Evolutionary conservation across 345 rosid species (phyloP).

Genomic region (Melaleuca alternifolia): DNA sequence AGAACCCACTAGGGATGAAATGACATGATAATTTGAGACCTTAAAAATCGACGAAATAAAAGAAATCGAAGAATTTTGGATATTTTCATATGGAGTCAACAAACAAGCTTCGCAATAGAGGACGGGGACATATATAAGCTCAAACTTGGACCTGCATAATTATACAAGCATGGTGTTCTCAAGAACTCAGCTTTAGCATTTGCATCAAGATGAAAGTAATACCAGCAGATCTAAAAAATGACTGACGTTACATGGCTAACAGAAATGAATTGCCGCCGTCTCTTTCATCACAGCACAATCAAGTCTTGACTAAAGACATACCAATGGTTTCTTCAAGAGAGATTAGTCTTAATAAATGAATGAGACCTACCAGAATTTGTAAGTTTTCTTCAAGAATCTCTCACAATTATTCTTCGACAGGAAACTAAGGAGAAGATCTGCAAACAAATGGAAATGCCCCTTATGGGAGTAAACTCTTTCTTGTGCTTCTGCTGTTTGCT

Average conservation of each 20-base stretch:
- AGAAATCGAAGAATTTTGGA: neutral
- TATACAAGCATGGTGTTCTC: neutral
- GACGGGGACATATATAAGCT: neutral
- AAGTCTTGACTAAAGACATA: neutral
- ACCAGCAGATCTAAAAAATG: neutral
- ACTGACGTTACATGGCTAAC: neutral
- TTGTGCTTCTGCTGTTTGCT: neutral
- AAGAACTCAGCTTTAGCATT: neutral
- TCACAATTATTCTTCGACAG: neutral
- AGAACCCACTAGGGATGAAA: neutral
- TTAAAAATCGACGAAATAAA: neutral
- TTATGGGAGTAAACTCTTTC: neutral
- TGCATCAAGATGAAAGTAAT: neutral
- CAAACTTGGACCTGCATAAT: neutral
- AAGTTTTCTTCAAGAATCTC: neutral
- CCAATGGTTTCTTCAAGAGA: neutral
- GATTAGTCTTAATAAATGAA: neutral
- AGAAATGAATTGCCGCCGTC: neutral
- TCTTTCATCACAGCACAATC: neutral
- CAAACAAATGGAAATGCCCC: neutral
- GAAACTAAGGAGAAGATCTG: neutral
- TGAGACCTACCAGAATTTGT: neutral
- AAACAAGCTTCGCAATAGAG: neutral
- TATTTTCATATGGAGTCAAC: neutral
- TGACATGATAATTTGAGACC: neutral